Evolutionary conservation across 148 eudicot genomes (phyloP).

Genomic region (Hydrangea macrophylla): DNA sequence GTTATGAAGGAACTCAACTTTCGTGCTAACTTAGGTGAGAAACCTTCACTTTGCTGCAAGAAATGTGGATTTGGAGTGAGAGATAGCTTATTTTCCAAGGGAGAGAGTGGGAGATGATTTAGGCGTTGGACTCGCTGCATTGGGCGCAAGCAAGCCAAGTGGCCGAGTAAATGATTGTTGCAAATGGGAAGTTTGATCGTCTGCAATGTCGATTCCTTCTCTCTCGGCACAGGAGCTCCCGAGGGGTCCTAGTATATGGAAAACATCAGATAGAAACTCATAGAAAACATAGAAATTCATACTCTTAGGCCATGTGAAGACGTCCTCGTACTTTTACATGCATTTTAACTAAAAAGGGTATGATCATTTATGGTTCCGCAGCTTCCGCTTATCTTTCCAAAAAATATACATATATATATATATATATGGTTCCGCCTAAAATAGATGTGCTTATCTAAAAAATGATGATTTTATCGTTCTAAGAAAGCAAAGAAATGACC

Average conservation of each 20-base stretch:
- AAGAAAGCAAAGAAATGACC: no score
- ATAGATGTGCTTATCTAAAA: no score
- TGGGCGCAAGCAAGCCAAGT: conserved; percentile 68
- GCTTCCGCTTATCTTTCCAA: no score
- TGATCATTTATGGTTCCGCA: no score
- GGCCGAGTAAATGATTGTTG: conserved; percentile 56
- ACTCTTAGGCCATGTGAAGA: no score
- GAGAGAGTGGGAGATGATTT: conserved; percentile 44
- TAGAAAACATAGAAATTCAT: no score
- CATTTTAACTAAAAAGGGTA: no score
- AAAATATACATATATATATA: no score
- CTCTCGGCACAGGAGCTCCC: conserved; percentile 69
- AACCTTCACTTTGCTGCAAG: conserved; percentile 26
- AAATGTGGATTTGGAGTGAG: conserved; percentile 36
- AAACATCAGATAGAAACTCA: no score
- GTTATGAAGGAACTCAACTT: conserved; percentile 38
- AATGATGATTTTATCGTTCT: no score
- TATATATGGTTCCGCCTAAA: no score
- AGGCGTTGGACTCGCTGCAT: conserved; percentile 36
- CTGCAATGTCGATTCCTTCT: conserved; percentile 44
- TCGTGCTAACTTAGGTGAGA: conserved; percentile 32
- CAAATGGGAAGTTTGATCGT: conserved; percentile 68
- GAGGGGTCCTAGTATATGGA: conserved; percentile 55
- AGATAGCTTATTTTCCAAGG: conserved; percentile 59
- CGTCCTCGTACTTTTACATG: no score